Conservation (phyloP, 352 stramenopile genomes). For the Globisporangium heterothallicum region DNA sequence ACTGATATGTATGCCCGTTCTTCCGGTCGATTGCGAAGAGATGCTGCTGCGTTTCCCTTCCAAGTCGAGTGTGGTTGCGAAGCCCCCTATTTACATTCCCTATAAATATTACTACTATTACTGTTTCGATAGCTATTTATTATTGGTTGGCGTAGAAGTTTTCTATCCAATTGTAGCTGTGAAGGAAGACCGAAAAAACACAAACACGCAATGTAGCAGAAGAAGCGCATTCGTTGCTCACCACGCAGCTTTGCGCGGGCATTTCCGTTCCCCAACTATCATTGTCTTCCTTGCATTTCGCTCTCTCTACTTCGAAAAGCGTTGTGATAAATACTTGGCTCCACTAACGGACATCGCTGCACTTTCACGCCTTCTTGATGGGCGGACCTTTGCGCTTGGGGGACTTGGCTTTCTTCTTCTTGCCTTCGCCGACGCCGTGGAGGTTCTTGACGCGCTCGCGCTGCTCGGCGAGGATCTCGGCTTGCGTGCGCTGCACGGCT, state of each 20-base stretch:
- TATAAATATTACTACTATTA: slow-evolving; percentile 76
- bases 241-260: no score
- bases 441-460: slow-evolving; percentile 59
- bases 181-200: slow-evolving; percentile 4
- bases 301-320: not conserved
- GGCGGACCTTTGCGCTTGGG: slow-evolving; percentile 69
- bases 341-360: not conserved
- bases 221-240: not conserved
- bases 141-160: slow-evolving; percentile 19
- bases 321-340: no score
- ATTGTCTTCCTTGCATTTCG: not conserved
- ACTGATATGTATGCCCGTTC: not conserved
- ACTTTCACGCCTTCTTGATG: slow-evolving; percentile 29
- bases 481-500: slow-evolving; percentile 55
- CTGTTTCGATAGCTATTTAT: slow-evolving; percentile 30
- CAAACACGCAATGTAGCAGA: not conserved
- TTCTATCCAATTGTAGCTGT: slow-evolving; percentile 4
- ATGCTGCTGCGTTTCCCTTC: slow-evolving; percentile 15
- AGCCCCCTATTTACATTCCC: slow-evolving; percentile 77
- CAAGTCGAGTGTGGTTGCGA: slow-evolving; percentile 26
- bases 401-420: slow-evolving; percentile 47
- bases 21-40: not conserved
- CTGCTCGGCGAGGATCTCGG: slow-evolving; percentile 72
- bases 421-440: slow-evolving; percentile 44
- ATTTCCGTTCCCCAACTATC: no score